Conservation (phyloP, 345 rosid species). For the Euphorbia pulcherrima region DNA sequence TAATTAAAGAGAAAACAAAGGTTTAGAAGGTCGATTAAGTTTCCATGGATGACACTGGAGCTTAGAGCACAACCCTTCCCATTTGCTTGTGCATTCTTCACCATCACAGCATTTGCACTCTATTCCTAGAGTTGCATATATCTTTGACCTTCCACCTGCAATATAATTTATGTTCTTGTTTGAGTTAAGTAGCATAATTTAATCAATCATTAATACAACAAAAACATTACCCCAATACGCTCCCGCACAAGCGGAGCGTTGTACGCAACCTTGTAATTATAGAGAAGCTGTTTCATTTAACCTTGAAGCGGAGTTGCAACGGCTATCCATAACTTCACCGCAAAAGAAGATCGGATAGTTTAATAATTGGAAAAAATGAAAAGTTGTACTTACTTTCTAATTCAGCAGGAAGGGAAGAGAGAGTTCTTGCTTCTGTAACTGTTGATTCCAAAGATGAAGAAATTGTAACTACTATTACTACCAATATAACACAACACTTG, state of each 20-base stretch:
- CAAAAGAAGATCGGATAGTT: no score
- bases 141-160: slow-evolving; percentile 31
- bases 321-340: no score
- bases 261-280: no score
- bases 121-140: slow-evolving; percentile 47
- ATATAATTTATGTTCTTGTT: not conserved
- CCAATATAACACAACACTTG: slow-evolving; percentile 24
- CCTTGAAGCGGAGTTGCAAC: no score
- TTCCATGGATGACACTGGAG: slow-evolving; percentile 59
- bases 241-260: no score
- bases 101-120: slow-evolving; percentile 62
- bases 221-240: no score
- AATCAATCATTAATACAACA: not conserved
- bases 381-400: slow-evolving; percentile 30
- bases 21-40: not conserved
- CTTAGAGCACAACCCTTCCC: slow-evolving; percentile 45
- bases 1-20: not conserved
- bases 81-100: slow-evolving; percentile 34
- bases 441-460: slow-evolving; percentile 12
- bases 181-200: not conserved
- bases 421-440: slow-evolving; percentile 34
- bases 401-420: slow-evolving; percentile 23
- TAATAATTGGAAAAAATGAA: not conserved
- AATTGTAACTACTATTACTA: slow-evolving; percentile 22
- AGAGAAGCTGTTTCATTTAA: no score